Base-by-base conservation (phyloP, 1,284 basidiomycete species). In the Marasmius fiardii region DNA sequence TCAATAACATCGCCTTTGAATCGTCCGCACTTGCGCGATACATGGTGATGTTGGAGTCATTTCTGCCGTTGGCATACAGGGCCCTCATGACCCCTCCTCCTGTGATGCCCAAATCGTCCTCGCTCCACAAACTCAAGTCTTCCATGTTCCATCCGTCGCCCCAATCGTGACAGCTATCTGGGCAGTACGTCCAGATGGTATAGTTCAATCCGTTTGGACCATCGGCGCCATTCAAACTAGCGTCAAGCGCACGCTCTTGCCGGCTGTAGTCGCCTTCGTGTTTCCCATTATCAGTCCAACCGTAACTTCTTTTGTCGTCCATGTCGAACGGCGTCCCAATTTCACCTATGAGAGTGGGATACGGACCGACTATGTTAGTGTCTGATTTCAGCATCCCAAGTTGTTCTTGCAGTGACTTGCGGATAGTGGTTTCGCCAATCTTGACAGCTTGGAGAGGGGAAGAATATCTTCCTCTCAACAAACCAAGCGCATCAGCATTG, bases 141-240 rank as follows among this genome's bases (percentile, higher is more conserved):
- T 99, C 96, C 71, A 93, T 86, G 68, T 98, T 95, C 95, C 95
- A 99, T 2, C 87, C 86, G 68, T 98, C 96, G 18, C 95, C 94
- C 93, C 93, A 98, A 65, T 83, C 72, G 68, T 98, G 94, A 23
- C 77, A 81, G 66, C 79, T 81, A 60, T 90, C 86, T 0, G 93
- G 80, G 54, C 88, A 88, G 67, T 98, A 98, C 24, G 87, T 95
- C 96, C 96, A 98, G 7, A 95, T 71, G 16, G 94, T 93, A 68
- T 86, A 98, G 68, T 81, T 95, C 62, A 97, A 72, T 45, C 74
- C 76, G 64, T 97, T 96, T 8, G 74, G 74, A 0, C 95, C 95
- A 68, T 99, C 96, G 49, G 86, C 81, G 0, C 86, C 96, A 64
- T 94, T 95, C 66, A 99, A 67, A 61, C 91, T 95, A 2, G 94